Percentiles rank a stretch among this genome's conserved stretches.
These are phyloP conservation scores for Gossypium lobatum DNA, from an alignment of 441 rosid genomes.

Conservation along the genomic window DNA sequence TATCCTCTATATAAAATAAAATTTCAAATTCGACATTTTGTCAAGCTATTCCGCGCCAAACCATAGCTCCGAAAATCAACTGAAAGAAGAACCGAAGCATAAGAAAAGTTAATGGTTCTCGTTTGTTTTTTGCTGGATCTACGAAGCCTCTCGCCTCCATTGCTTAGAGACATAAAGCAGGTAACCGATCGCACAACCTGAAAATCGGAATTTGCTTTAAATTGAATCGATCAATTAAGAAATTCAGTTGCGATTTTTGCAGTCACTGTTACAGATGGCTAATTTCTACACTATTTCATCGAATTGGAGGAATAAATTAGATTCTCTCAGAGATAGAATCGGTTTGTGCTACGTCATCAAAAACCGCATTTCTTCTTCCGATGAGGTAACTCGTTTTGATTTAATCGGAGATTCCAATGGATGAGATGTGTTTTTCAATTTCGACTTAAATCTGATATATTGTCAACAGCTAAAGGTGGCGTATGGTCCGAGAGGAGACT, in stretches of 20 bases:
- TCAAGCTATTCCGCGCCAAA: conserved; percentile 26
- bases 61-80: conserved; percentile 20
- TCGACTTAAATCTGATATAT: not conserved
- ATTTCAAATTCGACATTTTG: not conserved
- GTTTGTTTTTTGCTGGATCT: conserved; percentile 72
- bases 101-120: conserved; percentile 36
- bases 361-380: conserved; percentile 43
- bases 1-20: not conserved
- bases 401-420: conserved; percentile 9
- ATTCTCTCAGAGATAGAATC: conserved; percentile 48
- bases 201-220: not conserved
- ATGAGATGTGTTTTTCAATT: conserved; percentile 1
- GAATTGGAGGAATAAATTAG: conserved; percentile 25
- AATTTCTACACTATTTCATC: conserved; percentile 58
- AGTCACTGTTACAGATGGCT: conserved; percentile 68
- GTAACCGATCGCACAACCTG: conserved; percentile 21
- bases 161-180: conserved; percentile 63
- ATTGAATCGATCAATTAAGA: not conserved
- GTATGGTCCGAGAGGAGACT: conserved; percentile 55
- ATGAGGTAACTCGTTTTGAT: conserved; percentile 39
- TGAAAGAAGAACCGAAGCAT: conserved; percentile 15
- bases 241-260: conserved; percentile 14
- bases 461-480: conserved; percentile 52
- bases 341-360: conserved; percentile 58
- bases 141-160: conserved; percentile 48